Base-by-base conservation (phyloP, 2,329 filamentous ascomycete species). In the Biscogniauxia marginata region DNA sequence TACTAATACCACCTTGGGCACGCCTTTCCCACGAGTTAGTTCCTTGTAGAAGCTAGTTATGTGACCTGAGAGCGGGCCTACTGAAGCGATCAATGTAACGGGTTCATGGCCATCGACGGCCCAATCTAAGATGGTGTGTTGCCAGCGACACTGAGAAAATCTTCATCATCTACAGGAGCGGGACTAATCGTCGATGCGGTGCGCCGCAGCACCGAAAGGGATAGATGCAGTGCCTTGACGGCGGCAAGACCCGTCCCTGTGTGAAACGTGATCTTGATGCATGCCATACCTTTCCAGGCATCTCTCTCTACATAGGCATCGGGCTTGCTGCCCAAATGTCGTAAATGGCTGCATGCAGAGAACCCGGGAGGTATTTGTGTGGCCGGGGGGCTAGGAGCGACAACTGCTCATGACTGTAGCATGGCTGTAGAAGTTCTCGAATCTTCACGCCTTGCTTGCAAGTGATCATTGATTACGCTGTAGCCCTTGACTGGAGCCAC, bases 401-500 rank as follows among this genome's bases (percentile, higher is more conserved):
- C 30, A 16, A 16, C 30, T 39, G n/a, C 30, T 39, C 30, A 39
- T 16, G 30, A 16, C 2, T n/a, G 19, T 13, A 23, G 11, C 20
- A 46, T 20, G 44, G 46, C 21, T 8, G 19, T 48, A 48, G 20
- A 8, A 25, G 46, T 22, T 49, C 16, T 30, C n/a, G 18, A 18
- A n/a, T 49, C 44, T 23, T 46, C 44, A 23, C 13, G 21, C 44
- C 22, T 48, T 52, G 53, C 49, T 56, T 53, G 52, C 53, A 52
- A 59, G 53, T 55, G 46, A 58, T 52, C 59, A 53, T 46, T 53
- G 56, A 49, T 54, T 56, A 25, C 55, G 53, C 54, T 58, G 47
- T 60, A 53, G 53, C 43, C 57, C 52, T 50, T 57, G 62, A 73
- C 60, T 74, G 72, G 72, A 70, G 71, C 73, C 73, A 76, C 73